Base-by-base conservation (phyloP, 164 flowering plant species). In the Cinnamomum micranthum region DNA sequence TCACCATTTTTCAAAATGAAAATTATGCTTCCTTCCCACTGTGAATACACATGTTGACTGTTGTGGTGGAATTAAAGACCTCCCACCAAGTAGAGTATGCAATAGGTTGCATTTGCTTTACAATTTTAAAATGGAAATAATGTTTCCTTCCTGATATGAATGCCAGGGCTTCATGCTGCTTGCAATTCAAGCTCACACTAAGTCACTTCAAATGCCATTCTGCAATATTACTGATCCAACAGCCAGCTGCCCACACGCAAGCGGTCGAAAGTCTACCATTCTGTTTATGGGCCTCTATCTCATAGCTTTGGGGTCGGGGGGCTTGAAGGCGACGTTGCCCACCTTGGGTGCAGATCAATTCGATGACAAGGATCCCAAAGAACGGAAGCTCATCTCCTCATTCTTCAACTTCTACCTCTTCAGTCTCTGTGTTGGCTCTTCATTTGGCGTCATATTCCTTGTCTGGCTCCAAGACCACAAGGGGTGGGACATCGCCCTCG, bases 321-420 rank as follows among this genome's bases (percentile, higher is more conserved):
- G 83, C 23, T 72, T 83, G 0, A 83, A 83, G 73, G 82, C 82
- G 25, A 74, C 80, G 1, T 41, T 83, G 55, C 79, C 81, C 2
- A 35, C 76, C 73, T 19, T 71, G 19, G 74, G 74, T 6, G 74
- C 74, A 2, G 74, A 72, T 47, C 74, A 72, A 27, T 72, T 72
- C 35, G 74, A 72, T 24, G 74, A 72, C n/a, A 35, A 63, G 10
- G 74, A 72, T 47, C 68, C 68, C 22, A 52, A n/a, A 4, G 80
- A 82, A 11, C 51, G 78, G 47, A 81, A 65, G 51, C 75, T 73
- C 60, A 73, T 79, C 22, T 77, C 84, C 4, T 72, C 86, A 20
- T 83, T 77, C 79, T 83, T 83, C 79, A 83, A 83, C 58, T 79
- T 70, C 68, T 80, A 69, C 75, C 77, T 78, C 75, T 83, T 83